Evolutionary conservation across 2,329 filamentous ascomycete genomes (phyloP), one percentile per base, ranked within the genome.

Genomic region (Atkinsonella texensis): DNA sequence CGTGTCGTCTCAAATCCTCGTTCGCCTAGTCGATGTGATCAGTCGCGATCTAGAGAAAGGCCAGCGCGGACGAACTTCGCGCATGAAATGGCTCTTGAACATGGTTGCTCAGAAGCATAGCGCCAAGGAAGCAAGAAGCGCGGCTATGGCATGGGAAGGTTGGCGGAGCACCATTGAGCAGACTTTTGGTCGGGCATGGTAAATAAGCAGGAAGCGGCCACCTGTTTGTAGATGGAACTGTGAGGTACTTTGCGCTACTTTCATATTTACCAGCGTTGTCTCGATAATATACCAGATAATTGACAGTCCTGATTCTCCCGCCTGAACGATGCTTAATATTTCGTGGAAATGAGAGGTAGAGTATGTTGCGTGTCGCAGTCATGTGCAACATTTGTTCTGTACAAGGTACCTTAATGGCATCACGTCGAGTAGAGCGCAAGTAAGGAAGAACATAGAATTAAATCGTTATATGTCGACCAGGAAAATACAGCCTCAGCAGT

Each of bases 1-100:
- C 11, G 50, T 63, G n/a, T 60, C 66, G 8, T 54, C 58, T 6
- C 49, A 56, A 17, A 57, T 60, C 10, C 53, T 71, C 17, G 55
- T 54, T 43, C 57, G 57, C 35, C 38, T 68, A n/a, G 52, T 62
- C 7, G 50, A 55, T 5, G 52, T 65, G 2, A 52, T 68, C 18
- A 59, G 64, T 3, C 56, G 62, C 10, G 69, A 71, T 52, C 58
- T 72, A 4, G 62, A 64, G 33, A 53, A 53, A 38, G 67, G 68
- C 6, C 54, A 58, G n/a, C 52, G 51, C 20, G 70, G 69, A 3
- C 60, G 67, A 15, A 62, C 57, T 7, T 39, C 52, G 12, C 63
- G 67, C 10, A 49, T 70, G 33, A 35, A 54, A 40, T 68, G 65
- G 60, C 49, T 69, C 10, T 40, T 65, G 35, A 46, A 50, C 11